Base-by-base conservation (phyloP, 1,284 basidiomycete genomes). In the Amylostereum areolatum region DNA sequence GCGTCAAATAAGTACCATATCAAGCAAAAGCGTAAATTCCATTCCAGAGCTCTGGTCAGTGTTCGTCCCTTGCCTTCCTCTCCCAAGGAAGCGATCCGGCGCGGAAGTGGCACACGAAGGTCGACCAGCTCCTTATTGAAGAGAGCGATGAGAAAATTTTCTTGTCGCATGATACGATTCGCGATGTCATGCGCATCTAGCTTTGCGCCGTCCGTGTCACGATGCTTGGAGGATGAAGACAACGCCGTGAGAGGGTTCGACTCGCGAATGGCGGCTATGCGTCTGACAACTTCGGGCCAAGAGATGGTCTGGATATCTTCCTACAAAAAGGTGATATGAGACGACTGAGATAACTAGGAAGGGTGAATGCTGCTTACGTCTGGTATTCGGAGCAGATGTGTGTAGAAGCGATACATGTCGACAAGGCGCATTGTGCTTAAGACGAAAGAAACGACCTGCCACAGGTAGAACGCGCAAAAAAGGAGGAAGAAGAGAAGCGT, bases 111-210 rank as follows among this genome's bases (percentile, higher is more conserved):
- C 2, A 90, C 78, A 5, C 85, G 83, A 10, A 98, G 76, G 66
- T 99, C 90, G 42, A 99, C 74, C 3, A 98, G 68, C 58, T 97
- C 93, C 62, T 97, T 97, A 72, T 98, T 98, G 71, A 99, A 97
- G 11, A 99, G 69, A 0, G 96, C 95, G 52, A 98, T 97, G 45
- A 99, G 78, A 66, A 97, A 99, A 69, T 99, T 99, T 66, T 98
- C 94, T 65, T 97, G 92, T 18, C 96, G 81, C 81, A 99, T 84
- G 61, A 99, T 97, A 43, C 97, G 88, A 63, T 95, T 96, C 4
- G 93, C 93, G 48, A 96, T 82, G 64, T 98, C 95, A 65, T 99
- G 97, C 0, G 96, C 97, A 61, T 99, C 96, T 9, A 98, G 81
- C 66, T 91, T 93, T 30, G 85, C 85, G 0, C 80, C 81, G 9